Base-by-base conservation (phyloP, 305 asterid species). In the Caryopteris hybrid region DNA sequence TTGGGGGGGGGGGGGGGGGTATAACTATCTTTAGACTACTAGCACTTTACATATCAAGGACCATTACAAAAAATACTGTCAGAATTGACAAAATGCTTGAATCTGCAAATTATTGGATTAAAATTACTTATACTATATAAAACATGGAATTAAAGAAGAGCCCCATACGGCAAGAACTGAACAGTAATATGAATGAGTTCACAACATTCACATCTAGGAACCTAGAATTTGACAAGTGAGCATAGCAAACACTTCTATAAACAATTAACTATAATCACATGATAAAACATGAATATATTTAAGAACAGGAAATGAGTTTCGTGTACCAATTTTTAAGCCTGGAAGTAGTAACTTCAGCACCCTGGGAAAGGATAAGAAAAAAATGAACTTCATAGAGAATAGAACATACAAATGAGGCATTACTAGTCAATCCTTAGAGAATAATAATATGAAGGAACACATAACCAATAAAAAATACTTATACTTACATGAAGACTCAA, bases 291-390 rank as follows among this genome's bases (percentile, higher is more conserved):
- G 46, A 47, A n/a, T 13, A 59, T 20, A 23, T 25, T 55, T 29
- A 42, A 58, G 42, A 68, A 27, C 58, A 43, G 9, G 70, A 48
- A 56, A 65, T 68, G 42, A 43, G 53, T 69, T 27, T 36, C 55
- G 59, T 85, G 69, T 79, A 95, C 99, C 99, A 95, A 80, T 95
- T 95, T 77, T 95, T 95, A 17, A 95, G 91, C 78, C 93, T 92
- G 42, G 99, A 86, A 53, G 95, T 75, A 20, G 98, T 84, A 70
- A 95, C 98, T 76, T 92, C 99, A 69, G 96, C 90, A 64, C 99
- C 99, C 99, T 95, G 87, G 48, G 77, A 77, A 39, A 73, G 52
- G 56, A 73, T 56, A 36, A 29, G 25, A 50, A 58, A 47, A 54
- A 18, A 42, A 41, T 20, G 17, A 56, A 55, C 11, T 21, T 57